Evolutionary conservation across 257 asterid genomes (phyloP).

Genomic region (Knoxia roxburghii): DNA sequence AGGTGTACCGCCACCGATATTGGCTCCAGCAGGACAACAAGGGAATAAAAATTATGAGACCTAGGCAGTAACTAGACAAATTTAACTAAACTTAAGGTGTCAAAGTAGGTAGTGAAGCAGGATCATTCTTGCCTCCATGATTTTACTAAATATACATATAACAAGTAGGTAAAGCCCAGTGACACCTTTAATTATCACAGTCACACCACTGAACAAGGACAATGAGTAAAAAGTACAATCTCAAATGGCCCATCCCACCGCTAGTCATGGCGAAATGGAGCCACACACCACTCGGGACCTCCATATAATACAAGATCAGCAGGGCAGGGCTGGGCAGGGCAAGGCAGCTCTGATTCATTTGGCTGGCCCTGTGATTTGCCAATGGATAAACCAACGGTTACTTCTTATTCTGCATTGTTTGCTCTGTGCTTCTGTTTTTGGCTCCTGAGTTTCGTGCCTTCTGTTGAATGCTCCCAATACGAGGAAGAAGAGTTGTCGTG

Average conservation of each 20-base stretch:
- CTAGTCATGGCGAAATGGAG: constrained; percentile 44
- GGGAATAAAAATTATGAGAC: too few relatives aligned
- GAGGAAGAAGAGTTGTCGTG: constrained; percentile 51
- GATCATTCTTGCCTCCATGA: background rate
- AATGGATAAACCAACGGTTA: constrained; percentile 28
- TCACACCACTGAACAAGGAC: constrained; percentile 8
- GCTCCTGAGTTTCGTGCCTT: background rate
- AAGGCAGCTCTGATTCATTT: background rate
- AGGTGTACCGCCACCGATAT: too few relatives aligned
- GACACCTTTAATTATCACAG: constrained; percentile 1
- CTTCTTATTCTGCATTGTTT: constrained; percentile 12
- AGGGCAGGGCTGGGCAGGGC: too few relatives aligned
- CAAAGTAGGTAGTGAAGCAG: background rate
- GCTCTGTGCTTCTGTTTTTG: constrained; percentile 19
- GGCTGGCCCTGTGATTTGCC: too few relatives aligned
- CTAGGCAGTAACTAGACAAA: too few relatives aligned
- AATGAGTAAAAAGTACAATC: constrained; percentile 17
- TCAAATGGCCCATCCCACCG: constrained; percentile 29
- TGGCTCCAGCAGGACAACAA: too few relatives aligned
- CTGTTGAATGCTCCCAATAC: constrained; percentile 29
- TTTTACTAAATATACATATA: background rate
- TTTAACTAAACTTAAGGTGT: too few relatives aligned
- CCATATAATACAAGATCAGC: constrained; percentile 3
- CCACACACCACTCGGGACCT: too few relatives aligned
- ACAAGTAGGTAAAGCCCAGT: background rate